These are phyloP conservation scores for Ogataea degrootiae DNA, from an alignment of 805 yeast species.

Conservation along the genomic window DNA sequence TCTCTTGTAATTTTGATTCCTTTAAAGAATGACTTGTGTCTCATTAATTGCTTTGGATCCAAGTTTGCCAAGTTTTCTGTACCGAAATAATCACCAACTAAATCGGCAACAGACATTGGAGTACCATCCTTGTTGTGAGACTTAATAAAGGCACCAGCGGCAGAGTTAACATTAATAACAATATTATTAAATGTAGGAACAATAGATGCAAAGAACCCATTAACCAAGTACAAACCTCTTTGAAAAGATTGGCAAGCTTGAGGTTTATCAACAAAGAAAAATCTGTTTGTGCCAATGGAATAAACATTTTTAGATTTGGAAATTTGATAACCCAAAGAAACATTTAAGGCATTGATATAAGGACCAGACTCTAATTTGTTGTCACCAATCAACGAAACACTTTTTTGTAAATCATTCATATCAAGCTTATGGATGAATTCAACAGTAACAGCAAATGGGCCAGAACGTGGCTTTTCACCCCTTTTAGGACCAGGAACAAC, in stretches of 20 bases:
- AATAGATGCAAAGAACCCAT: conserved; percentile 28
- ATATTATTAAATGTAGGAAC: conserved; percentile 24
- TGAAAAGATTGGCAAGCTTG: conserved; percentile 20
- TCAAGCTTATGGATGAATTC: conserved; percentile 17
- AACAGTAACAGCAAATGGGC: conserved; percentile 14
- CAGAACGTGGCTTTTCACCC: not conserved
- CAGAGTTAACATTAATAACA: conserved; percentile 26
- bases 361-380: conserved; percentile 19
- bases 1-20: conserved; percentile 20
- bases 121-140: conserved; percentile 22
- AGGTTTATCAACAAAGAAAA: conserved; percentile 21
- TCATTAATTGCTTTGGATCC: conserved; percentile 1
- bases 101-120: conserved; percentile 23
- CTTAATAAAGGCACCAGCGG: conserved; percentile 25
- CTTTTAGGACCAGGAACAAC: conserved; percentile 10
- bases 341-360: conserved; percentile 21
- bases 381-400: conserved; percentile 13
- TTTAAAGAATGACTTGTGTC: conserved; percentile 18
- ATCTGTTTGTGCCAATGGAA: conserved; percentile 19
- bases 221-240: conserved; percentile 25
- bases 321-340: conserved; percentile 20
- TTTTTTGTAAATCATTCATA: conserved; percentile 19
- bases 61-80: not conserved
- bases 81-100: conserved; percentile 21
- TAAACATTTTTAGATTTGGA: conserved; percentile 17